Evolutionary conservation across 306 rosid species (phyloP).

Genomic region (Neltuma alba): DNA sequence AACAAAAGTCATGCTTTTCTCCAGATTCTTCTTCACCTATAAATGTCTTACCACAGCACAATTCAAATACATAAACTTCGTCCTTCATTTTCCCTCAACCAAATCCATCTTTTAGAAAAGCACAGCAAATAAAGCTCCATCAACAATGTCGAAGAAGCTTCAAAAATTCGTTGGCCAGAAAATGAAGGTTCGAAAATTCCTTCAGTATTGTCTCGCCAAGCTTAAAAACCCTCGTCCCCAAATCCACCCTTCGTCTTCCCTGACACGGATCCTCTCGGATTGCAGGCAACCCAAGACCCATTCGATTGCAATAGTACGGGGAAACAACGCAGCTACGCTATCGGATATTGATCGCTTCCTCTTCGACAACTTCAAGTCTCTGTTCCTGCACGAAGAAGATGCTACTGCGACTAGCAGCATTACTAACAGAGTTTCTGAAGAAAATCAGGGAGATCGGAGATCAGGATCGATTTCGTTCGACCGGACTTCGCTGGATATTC

Average conservation of each 20-base stretch:
- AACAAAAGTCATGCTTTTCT: neutral
- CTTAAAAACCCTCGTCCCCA: constrained; percentile 52
- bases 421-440: neutral
- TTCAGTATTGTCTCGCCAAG: constrained; percentile 60
- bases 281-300: constrained; percentile 72
- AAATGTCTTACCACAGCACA: neutral
- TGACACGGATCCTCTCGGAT: constrained; percentile 51
- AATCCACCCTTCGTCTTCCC: constrained; percentile 46
- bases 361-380: constrained; percentile 75
- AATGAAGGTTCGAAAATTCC: constrained; percentile 14
- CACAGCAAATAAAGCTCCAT: no score
- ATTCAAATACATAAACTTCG: neutral
- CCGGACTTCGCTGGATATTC: constrained; percentile 42
- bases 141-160: constrained; percentile 67
- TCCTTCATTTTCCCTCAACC: neutral
- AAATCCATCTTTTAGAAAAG: no score
- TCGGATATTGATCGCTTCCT: constrained; percentile 79
- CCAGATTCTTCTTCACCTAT: neutral
- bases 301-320: constrained; percentile 53
- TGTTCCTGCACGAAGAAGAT: constrained; percentile 44
- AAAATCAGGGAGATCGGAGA: neutral
- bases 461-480: constrained; percentile 36
- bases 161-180: constrained; percentile 22
- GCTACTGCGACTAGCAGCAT: neutral
- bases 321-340: constrained; percentile 63